Base-by-base conservation (phyloP, 345 rosid species). In the Gossypium anomalum region DNA sequence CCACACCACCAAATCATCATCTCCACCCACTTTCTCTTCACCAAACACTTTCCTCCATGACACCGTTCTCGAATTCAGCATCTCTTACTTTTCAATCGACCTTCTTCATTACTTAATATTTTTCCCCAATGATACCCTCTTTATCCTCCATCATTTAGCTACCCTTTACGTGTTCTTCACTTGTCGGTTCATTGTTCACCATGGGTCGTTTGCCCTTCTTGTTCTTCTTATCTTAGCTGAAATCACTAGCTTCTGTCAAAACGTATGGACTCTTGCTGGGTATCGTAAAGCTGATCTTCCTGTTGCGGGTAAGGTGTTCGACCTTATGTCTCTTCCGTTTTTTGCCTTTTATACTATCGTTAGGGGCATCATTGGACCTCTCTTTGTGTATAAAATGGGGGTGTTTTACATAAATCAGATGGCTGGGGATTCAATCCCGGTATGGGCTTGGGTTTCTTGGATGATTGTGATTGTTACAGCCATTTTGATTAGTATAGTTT, bases 361-460 rank as follows among this genome's bases (percentile, higher is more conserved):
- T 27, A 87, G 98, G 73, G 94, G 95, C 13, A 44, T 90, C 69
- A 52, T 89, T 25, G 95, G 88, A 56, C 97, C 97, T 4, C 48
- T 83, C 2, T 85, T 83, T 68, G 81, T 86, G 62, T 84, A 74
- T 16, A 86, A 86, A 74, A 85, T 92, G 87, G 86, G 80, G 65
- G 48, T 75, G 41, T 86, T 83, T 63, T 92, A 88, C 67, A 52
- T 75, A 0, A 83, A 79, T 5, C 90, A 87, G 10, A 83, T 67
- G 48, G 88, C 79, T 44, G 77, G 77, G 5, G 79, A 75, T 80
- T 77, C 76, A 57, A 48, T 92, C 72, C 95, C 97, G 9, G 63
- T 56, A 75, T 94, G 98, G 98, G 93, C 85, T 66, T 87, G 98
- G 98, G 9, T 77, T n/a, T 94, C 97, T 62, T 90, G 98, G 98